phyloP scores from a whole-genome alignment of 2,329 filamentous ascomycete genomes.

The Leptoxyphium fumago region DNA sequence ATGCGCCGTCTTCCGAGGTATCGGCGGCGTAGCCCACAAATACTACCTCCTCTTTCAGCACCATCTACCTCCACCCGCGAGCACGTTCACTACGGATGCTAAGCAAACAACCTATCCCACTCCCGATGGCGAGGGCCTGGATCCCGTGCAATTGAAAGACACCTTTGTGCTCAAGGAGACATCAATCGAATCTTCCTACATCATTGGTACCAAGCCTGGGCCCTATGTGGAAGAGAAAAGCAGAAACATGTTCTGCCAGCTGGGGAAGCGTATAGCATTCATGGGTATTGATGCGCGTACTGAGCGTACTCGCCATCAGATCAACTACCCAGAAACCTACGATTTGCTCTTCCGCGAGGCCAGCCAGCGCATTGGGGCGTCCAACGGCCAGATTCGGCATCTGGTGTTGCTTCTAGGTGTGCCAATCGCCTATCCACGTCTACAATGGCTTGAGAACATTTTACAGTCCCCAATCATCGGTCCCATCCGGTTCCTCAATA shows the following conservation, averaged over 20 bases:
- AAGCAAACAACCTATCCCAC: slow-evolving; percentile 36
- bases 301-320: slow-evolving; percentile 78
- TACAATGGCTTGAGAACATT: slow-evolving; percentile 95
- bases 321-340: slow-evolving; percentile 66
- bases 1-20: slow-evolving; percentile 49
- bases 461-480: slow-evolving; percentile 74
- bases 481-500: slow-evolving; percentile 77
- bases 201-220: slow-evolving; percentile 59
- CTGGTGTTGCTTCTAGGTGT: slow-evolving; percentile 50
- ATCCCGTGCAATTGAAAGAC: slow-evolving; percentile 58
- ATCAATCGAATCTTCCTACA: slow-evolving; percentile 56
- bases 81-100: slow-evolving; percentile 70
- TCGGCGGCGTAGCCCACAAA: slow-evolving; percentile 41
- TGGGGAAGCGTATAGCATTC: slow-evolving; percentile 51
- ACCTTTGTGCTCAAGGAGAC: slow-evolving; percentile 52
- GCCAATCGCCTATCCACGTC: slow-evolving; percentile 55
- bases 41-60: slow-evolving; percentile 55
- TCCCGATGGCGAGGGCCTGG: slow-evolving; percentile 37
- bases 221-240: slow-evolving; percentile 50
- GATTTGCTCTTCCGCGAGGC: slow-evolving; percentile 44
- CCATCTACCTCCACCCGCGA: slow-evolving; percentile 68
- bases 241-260: slow-evolving; percentile 46
- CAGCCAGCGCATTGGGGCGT: slow-evolving; percentile 34
- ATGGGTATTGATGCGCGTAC: slow-evolving; percentile 45
- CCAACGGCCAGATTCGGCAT: slow-evolving; percentile 45